phyloP scores from a whole-genome alignment of 805 yeast species.

The Blastobotrys muscicola region DNA sequence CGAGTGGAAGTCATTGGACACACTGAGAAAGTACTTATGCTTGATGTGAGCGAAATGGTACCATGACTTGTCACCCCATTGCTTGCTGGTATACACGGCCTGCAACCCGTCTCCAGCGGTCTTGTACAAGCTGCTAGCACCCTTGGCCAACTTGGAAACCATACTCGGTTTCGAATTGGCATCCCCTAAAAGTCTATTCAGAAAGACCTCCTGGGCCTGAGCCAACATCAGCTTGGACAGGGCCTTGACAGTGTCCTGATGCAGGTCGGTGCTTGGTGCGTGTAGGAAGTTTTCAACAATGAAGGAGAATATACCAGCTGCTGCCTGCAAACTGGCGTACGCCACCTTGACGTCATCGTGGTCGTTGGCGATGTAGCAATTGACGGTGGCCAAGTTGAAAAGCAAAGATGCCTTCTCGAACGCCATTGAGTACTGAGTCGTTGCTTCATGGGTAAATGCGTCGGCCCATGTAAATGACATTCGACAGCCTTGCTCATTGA shows the following conservation, averaged over 20 bases:
- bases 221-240: constrained; percentile 62
- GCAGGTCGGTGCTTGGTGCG: constrained; percentile 76
- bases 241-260: constrained; percentile 57
- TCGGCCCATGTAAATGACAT: constrained; percentile 72
- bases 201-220: constrained; percentile 82
- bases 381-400: constrained; percentile 64
- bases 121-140: constrained; percentile 48
- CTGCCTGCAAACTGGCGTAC: constrained; percentile 52
- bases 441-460: constrained; percentile 42
- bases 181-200: constrained; percentile 45
- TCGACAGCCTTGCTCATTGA: constrained; percentile 43
- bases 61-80: constrained; percentile 41
- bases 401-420: constrained; percentile 83
- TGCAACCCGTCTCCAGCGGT: constrained; percentile 38
- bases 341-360: constrained; percentile 46
- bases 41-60: constrained; percentile 45
- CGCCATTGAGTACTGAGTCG: constrained; percentile 69
- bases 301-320: constrained; percentile 69
- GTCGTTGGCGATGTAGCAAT: constrained; percentile 38
- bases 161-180: constrained; percentile 49
- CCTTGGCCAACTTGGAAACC: constrained; percentile 63
- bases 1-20: constrained; percentile 54
- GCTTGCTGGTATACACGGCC: constrained; percentile 21
- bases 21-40: constrained; percentile 43
- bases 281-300: constrained; percentile 75